Evolutionary conservation across 148 eudicot genomes (phyloP).

Genomic region (Rhododendron ovatum): DNA sequence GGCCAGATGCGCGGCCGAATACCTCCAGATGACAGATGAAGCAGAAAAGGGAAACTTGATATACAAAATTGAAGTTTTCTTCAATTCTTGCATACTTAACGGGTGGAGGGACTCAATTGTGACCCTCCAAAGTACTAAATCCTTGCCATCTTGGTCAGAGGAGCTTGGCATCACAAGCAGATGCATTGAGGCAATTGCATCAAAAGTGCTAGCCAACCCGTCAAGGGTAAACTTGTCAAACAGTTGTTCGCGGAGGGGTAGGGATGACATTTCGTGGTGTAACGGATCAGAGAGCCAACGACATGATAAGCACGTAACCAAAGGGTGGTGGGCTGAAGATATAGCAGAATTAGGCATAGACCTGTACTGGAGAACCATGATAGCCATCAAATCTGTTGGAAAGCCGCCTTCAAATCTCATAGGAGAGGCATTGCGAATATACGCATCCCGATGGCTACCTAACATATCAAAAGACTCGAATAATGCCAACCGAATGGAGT

Average conservation of each 20-base stretch:
- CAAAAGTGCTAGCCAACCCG: slow-evolving; percentile 49
- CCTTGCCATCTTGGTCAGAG: slow-evolving; percentile 58
- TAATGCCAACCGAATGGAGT: slow-evolving; percentile 17
- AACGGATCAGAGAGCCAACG: slow-evolving; percentile 33
- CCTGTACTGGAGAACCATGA: slow-evolving; percentile 74
- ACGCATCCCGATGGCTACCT: slow-evolving; percentile 70
- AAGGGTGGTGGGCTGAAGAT: slow-evolving; percentile 92
- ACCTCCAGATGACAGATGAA: slow-evolving; percentile 85
- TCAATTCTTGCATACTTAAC: slow-evolving; percentile 71
- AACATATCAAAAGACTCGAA: slow-evolving; percentile 20
- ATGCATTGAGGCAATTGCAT: slow-evolving; percentile 71
- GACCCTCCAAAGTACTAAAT: slow-evolving; percentile 57
- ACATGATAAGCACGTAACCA: slow-evolving; percentile 17
- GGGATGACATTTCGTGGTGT: slow-evolving; percentile 34
- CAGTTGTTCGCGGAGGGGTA: slow-evolving; percentile 37
- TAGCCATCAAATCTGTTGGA: slow-evolving; percentile 70
- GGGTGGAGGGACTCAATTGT: slow-evolving; percentile 87
- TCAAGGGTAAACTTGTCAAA: slow-evolving; percentile 40
- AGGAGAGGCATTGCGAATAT: slow-evolving; percentile 76
- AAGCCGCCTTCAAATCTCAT: slow-evolving; percentile 43
- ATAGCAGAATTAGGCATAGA: slow-evolving; percentile 66
- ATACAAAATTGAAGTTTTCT: slow-evolving; percentile 73
- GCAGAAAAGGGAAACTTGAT: slow-evolving; percentile 82
- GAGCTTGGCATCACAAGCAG: slow-evolving; percentile 65
- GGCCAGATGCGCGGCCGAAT: slow-evolving; percentile 70